Evolutionary conservation across 169 alveolate genomes (phyloP).

Genomic region (Cryptosporidium meleagridis): DNA sequence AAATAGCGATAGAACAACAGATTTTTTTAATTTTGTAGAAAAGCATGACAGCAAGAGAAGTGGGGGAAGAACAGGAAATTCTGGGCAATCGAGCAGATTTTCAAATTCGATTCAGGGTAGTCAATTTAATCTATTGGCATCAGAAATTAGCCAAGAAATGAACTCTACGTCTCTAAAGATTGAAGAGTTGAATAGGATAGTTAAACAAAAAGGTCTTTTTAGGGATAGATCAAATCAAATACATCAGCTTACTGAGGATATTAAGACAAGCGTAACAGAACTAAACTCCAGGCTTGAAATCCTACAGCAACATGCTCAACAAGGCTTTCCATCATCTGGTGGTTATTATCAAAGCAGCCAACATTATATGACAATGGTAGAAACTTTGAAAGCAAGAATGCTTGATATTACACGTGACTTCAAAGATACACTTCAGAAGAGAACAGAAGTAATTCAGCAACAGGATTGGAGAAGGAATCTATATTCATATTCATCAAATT

Average conservation of each 20-base stretch:
- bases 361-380: conserved; percentile 70
- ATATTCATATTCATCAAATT: conserved; percentile 58
- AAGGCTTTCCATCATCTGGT: conserved; percentile 63
- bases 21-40: conserved; percentile 52
- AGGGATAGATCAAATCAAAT: conserved; percentile 79
- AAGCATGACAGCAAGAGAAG: conserved; percentile 27
- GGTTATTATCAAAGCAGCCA: conserved; percentile 71
- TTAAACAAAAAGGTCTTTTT: conserved; percentile 78
- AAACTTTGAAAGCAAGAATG: conserved; percentile 74
- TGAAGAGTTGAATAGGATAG: conserved; percentile 76
- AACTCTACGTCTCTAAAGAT: conserved; percentile 77
- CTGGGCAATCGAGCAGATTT: conserved; percentile 49
- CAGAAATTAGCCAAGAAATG: conserved; percentile 78
- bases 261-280: conserved; percentile 78
- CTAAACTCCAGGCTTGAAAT: conserved; percentile 73
- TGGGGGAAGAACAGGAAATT: conserved; percentile 5
- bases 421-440: conserved; percentile 73
- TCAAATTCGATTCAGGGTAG: conserved; percentile 77
- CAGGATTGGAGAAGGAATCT: conserved; percentile 74
- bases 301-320: conserved; percentile 71
- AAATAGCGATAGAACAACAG: conserved; percentile 62
- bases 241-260: conserved; percentile 80
- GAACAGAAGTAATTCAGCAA: conserved; percentile 77
- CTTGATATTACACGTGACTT: conserved; percentile 77
- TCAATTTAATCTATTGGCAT: conserved; percentile 76